phyloP scores from a whole-genome alignment of 139 green algal species.

The Volvox reticuliferus region DNA sequence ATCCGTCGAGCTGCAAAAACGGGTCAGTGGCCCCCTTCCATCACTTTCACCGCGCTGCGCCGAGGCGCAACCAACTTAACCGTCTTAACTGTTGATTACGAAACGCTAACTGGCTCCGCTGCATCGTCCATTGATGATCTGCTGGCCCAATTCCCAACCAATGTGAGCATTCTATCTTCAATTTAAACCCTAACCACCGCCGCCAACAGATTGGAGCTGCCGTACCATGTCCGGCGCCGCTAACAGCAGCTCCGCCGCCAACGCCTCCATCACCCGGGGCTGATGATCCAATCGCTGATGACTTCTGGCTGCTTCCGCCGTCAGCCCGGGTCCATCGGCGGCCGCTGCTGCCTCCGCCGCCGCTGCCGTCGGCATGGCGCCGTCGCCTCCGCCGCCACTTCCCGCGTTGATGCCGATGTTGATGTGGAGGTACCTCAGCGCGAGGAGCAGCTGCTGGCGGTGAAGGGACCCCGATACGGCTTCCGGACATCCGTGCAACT shows the following conservation, averaged over 20 bases:
- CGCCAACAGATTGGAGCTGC: no score
- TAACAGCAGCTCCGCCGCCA: slow-evolving; percentile 34
- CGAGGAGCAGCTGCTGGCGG: slow-evolving; percentile 48
- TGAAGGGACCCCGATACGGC: slow-evolving; percentile 46
- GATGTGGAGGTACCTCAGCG: not conserved
- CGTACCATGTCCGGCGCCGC: slow-evolving; percentile 13
- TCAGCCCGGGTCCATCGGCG: not conserved
- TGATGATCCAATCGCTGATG: no score
- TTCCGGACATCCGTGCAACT: slow-evolving; percentile 21
- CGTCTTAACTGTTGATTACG: no score
- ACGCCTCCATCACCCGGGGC: not conserved
- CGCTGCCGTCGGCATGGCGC: not conserved
- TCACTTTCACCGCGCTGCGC: no score
- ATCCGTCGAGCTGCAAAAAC: no score
- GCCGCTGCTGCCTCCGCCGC: not conserved
- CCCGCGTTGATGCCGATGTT: not conserved
- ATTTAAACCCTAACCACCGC: no score
- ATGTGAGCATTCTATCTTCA: no score
- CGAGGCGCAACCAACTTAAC: no score
- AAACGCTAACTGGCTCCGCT: no score
- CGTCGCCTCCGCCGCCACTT: not conserved
- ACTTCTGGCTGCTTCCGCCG: not conserved
- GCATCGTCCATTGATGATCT: no score
- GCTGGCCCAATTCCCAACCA: no score
- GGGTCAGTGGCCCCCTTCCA: no score